Base-by-base conservation (phyloP, 805 yeast genomes). In the Brettanomyces naardenensis region DNA sequence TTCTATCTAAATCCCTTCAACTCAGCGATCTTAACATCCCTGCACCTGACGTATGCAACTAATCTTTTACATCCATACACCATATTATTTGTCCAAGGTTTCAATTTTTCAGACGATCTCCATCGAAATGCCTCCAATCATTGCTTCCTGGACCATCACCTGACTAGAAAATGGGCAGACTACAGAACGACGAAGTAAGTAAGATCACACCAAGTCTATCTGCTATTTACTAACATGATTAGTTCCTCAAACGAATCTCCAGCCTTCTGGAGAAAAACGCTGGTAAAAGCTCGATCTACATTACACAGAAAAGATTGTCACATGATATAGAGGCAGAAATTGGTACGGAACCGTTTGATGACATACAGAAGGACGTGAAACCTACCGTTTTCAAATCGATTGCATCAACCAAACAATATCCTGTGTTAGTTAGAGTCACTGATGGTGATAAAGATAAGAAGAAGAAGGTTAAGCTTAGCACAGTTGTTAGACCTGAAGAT, bases 341-440 rank as follows among this genome's bases (percentile, higher is more conserved):
- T 11, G 52, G 40, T 25, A 38, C 31, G 3, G 41, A 37, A 9
- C 28, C 42, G 9, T 20, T 51, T 18, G 43, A 38, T 11, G 50
- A 52, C 38, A 39, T 49, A 25, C 39, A 47, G 4, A 21, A 31
- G 7, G 46, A 42, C 13, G 23, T 44, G n/a, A 33, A 40, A 17
- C 48, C 47, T 10, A 35, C 46, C 9, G 33, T 45, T 6, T 41
- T 37, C 29, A 27, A 36, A 34, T 6, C 19, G 4, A 18, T 15
- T 6, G 26, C 37, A 25, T 10, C n/a, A 13, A 14, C 28, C 1
- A 45, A 38, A 18, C 41, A 35, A 23, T 84, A 77, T 49, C 73
- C 85, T 5, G 62, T 88, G 2, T 61, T 88, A 33, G 69, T 88
- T 45, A 72, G 95, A 56, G 73, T 83, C 37, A 64, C 84, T 0